These are phyloP conservation scores for Niveomyces coronatus DNA, from an alignment of 2,329 filamentous ascomycete genomes.

Conservation along the genomic window DNA sequence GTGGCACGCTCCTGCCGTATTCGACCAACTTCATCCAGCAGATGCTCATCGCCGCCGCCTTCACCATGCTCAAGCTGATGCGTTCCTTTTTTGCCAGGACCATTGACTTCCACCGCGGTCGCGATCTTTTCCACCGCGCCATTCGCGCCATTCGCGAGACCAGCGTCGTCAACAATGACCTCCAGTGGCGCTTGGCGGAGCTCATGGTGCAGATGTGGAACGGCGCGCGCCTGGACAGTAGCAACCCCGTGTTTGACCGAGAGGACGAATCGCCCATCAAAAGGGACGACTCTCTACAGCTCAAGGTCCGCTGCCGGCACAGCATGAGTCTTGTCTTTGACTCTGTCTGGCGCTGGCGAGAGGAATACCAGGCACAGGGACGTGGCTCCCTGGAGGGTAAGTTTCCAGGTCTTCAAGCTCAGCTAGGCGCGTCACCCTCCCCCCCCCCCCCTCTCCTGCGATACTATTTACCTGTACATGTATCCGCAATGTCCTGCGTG, in stretches of 20 bases:
- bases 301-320: conserved; percentile 74
- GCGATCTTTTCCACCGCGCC: conserved; percentile 59
- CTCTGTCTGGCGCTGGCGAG: conserved; percentile 76
- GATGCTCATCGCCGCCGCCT: conserved; percentile 74
- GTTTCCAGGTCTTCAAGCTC: conserved; percentile 20
- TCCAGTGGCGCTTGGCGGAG: conserved; percentile 70
- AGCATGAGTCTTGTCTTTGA: conserved; percentile 81
- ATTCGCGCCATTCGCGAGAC: conserved; percentile 61
- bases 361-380: conserved; percentile 64
- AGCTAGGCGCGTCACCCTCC: conserved; percentile 16
- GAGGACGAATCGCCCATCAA: conserved; percentile 38
- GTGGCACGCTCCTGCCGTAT: conserved; percentile 50
- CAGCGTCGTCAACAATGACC: conserved; percentile 67
- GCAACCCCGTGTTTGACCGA: conserved; percentile 35
- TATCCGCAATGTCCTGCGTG: too few species aligned
- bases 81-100: conserved; percentile 64
- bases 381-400: conserved; percentile 62
- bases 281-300: conserved; percentile 61
- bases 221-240: conserved; percentile 45
- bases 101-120: conserved; percentile 58
- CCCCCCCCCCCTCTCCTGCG: conserved; percentile 11
- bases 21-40: conserved; percentile 71
- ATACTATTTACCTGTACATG: too few species aligned
- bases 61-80: conserved; percentile 68
- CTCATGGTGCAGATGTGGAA: conserved; percentile 87